Evolutionary conservation across 371 early-diverging fungal species (phyloP).

Genomic region (Lichtheimia ramosa): DNA sequence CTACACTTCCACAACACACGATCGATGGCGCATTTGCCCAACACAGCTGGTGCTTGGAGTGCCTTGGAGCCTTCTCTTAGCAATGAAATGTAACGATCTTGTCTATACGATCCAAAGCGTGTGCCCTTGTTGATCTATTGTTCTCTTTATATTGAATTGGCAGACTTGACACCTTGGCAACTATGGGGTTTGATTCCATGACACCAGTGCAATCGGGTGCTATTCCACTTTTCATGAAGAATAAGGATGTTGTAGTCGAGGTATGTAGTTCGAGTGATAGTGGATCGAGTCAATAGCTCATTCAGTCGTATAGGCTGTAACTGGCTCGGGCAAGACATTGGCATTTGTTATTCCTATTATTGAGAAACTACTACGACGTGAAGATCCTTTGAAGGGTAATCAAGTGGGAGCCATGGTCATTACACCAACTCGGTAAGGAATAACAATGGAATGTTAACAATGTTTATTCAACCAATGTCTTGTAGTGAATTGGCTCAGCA

Average conservation of each 20-base stretch:
- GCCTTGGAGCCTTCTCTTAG: conserved; percentile 36
- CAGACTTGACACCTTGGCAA: conserved; percentile 32
- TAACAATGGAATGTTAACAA: neutral
- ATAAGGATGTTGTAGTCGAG: conserved; percentile 98
- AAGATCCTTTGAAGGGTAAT: conserved; percentile 57
- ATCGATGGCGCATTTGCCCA: conserved; percentile 15
- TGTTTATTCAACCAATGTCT: neutral
- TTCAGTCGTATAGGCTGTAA: conserved; percentile 76
- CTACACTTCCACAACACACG: neutral
- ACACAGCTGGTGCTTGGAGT: conserved; percentile 39
- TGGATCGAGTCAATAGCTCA: neutral
- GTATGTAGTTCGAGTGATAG: conserved; percentile 12
- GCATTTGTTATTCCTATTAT: conserved; percentile 97
- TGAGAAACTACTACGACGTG: conserved; percentile 75
- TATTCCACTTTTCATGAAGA: conserved; percentile 85
- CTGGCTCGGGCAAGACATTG: conserved; percentile 99
- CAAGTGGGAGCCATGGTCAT: conserved; percentile 93
- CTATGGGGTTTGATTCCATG: conserved; percentile 46
- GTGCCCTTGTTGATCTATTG: no score
- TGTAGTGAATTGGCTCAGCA: conserved; percentile 93
- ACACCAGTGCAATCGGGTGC: conserved; percentile 67
- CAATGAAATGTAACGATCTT: conserved; percentile 32
- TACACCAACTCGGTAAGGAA: conserved; percentile 84
- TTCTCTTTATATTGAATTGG: neutral
- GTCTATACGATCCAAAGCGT: no score